These are phyloP conservation scores for Mortierella hygrophila DNA, from an alignment of 192 early-diverging fungal genomes.

Conservation along the genomic window DNA sequence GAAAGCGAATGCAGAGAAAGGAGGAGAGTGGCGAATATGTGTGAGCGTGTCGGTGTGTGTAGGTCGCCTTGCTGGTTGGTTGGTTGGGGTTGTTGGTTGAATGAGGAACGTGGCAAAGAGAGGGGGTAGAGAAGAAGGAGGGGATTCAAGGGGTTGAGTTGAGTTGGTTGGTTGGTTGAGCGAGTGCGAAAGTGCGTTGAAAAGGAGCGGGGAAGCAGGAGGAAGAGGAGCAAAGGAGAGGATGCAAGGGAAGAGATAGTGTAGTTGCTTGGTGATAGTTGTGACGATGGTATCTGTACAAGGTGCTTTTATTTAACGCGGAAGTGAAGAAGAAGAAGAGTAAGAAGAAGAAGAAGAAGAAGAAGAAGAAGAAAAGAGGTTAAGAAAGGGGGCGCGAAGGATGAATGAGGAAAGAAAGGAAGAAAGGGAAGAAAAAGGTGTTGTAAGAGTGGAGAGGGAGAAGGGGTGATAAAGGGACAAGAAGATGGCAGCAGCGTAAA, in stretches of 20 bases:
- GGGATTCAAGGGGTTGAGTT: neutral
- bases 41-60: neutral
- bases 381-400: neutral
- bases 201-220: neutral
- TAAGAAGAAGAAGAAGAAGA: neutral
- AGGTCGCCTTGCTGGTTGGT: neutral
- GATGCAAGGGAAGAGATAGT: neutral
- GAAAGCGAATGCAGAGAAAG: neutral
- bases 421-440: neutral
- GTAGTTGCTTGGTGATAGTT: neutral
- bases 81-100: neutral
- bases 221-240: neutral
- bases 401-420: neutral
- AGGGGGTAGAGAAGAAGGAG: neutral
- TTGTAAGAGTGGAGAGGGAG: neutral
- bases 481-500: neutral
- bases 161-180: slow-evolving; percentile 5
- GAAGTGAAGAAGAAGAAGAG: neutral
- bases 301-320: neutral
- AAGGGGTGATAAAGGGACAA: too few species aligned
- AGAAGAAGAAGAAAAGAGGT: neutral
- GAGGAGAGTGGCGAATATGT: neutral
- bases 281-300: neutral
- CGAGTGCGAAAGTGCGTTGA: neutral
- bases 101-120: slow-evolving; percentile 12